Evolutionary conservation across 495 filamentous ascomycete genomes (phyloP).

Genomic region (Chaetomium cochliodes): DNA sequence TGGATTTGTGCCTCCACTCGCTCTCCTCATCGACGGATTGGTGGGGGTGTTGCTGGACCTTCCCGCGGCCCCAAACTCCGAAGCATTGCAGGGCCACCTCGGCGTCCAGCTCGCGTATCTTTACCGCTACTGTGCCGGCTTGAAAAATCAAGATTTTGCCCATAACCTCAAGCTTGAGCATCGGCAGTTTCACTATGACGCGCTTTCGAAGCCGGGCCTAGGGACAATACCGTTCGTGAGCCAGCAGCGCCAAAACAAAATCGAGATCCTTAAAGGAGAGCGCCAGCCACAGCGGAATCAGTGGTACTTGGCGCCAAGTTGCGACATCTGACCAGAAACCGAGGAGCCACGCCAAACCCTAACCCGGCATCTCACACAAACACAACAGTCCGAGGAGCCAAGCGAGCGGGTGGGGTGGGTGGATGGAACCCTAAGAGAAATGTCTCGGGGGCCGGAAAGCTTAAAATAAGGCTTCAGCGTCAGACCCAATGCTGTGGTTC

Average conservation of each 20-base stretch:
- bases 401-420: no score
- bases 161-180: not conserved
- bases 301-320: not conserved
- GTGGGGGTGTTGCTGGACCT: constrained; percentile 1
- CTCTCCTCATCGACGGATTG: constrained; percentile 2
- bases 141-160: not conserved
- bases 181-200: constrained; percentile 15
- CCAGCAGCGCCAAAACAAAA: constrained; percentile 7
- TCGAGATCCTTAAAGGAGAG: not conserved
- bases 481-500: not conserved
- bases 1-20: not conserved
- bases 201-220: constrained; percentile 12
- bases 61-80: not conserved
- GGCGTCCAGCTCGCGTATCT: constrained; percentile 1
- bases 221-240: not conserved
- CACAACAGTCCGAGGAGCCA: no score
- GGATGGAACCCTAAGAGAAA: no score
- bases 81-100: not conserved
- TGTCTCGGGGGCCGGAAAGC: not conserved
- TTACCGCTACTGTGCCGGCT: not conserved
- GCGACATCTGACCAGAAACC: not conserved
- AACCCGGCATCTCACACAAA: not conserved
- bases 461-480: not conserved
- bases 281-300: not conserved
- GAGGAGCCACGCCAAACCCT: not conserved